Percentiles rank a stretch among this genome's conserved stretches.
Conservation (phyloP, 2,329 filamentous ascomycete species). For the Epichloe coenophiala region DNA sequence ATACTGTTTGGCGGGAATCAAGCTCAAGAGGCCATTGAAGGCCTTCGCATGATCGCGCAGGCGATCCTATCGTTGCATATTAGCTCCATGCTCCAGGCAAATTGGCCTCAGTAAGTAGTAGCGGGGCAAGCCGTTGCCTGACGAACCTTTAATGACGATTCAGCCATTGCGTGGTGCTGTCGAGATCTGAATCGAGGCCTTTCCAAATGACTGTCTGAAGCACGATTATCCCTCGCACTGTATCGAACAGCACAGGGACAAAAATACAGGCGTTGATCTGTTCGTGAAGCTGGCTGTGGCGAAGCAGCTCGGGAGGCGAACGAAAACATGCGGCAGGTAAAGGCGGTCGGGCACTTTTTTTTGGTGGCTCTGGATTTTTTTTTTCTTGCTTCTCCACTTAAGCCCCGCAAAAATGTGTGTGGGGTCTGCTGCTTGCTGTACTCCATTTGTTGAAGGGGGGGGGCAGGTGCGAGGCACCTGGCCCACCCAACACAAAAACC, state of each 20-base stretch:
- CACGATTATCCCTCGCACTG: background rate
- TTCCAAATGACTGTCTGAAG: background rate
- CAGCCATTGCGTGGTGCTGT: conserved; percentile 22
- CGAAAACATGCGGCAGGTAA: background rate
- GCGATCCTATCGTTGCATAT: conserved; percentile 31
- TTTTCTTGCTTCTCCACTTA: conserved; percentile 6
- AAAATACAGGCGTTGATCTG: background rate
- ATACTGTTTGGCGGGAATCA: conserved; percentile 84
- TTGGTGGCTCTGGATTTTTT: conserved; percentile 7
- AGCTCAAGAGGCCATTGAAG: conserved; percentile 73
- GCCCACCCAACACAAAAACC: no score
- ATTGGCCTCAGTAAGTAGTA: conserved; percentile 5
- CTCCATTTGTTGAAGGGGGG: background rate
- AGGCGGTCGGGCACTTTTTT: conserved; percentile 8
- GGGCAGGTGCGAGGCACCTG: no score
- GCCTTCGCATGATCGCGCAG: conserved; percentile 52
- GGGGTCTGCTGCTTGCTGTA: background rate
- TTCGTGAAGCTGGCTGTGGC: background rate
- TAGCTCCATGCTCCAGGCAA: conserved; percentile 4
- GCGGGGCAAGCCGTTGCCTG: conserved; percentile 16
- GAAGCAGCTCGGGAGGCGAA: background rate
- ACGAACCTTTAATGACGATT: conserved; percentile 34
- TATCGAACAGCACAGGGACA: background rate
- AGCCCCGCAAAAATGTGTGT: background rate
- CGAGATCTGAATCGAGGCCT: background rate